Conservation (phyloP, 2,329 filamentous ascomycete species). For the Dryadomyces sulphureus region DNA sequence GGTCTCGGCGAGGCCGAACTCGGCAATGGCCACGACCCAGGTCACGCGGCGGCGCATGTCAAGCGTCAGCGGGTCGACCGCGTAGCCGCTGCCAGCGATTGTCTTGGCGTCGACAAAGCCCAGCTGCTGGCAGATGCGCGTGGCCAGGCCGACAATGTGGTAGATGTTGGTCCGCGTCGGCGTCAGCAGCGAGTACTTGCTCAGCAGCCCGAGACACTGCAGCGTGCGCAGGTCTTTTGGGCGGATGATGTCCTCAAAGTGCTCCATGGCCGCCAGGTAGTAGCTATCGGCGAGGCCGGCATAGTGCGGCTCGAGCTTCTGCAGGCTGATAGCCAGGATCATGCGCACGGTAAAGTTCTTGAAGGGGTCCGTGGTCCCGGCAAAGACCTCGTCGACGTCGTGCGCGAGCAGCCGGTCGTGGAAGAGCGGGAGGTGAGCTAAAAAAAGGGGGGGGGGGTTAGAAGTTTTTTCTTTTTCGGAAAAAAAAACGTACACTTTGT, state of each 20-base stretch:
- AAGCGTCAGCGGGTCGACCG: conserved; percentile 57
- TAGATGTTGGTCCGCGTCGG: conserved; percentile 87
- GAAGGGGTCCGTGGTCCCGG: conserved; percentile 60
- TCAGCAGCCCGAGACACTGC: conserved; percentile 78
- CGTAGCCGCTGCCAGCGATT: conserved; percentile 49
- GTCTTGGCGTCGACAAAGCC: conserved; percentile 82
- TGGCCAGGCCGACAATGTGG: conserved; percentile 79
- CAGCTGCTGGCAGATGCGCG: conserved; percentile 76
- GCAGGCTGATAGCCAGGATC: conserved; percentile 87
- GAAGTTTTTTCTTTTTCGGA: too few species aligned
- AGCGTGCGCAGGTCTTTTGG: conserved; percentile 86
- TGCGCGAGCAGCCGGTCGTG: conserved; percentile 67
- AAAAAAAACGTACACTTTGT: conserved; percentile 49
- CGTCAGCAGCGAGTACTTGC: conserved; percentile 81
- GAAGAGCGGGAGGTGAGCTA: conserved; percentile 50
- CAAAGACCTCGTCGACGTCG: conserved; percentile 70
- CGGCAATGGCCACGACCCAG: conserved; percentile 82
- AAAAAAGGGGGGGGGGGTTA: neutral
- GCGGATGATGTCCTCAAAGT: conserved; percentile 67
- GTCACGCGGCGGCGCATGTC: conserved; percentile 81
- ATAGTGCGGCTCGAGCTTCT: conserved; percentile 79
- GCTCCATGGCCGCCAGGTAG: conserved; percentile 76
- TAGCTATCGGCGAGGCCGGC: conserved; percentile 92
- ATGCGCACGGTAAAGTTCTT: conserved; percentile 81
- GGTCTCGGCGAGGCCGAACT: conserved; percentile 73